Percentiles rank a stretch among this genome's conserved stretches.
Evolutionary conservation across 441 rosid species (phyloP).

Genomic region (Dalechampia spathulata): DNA sequence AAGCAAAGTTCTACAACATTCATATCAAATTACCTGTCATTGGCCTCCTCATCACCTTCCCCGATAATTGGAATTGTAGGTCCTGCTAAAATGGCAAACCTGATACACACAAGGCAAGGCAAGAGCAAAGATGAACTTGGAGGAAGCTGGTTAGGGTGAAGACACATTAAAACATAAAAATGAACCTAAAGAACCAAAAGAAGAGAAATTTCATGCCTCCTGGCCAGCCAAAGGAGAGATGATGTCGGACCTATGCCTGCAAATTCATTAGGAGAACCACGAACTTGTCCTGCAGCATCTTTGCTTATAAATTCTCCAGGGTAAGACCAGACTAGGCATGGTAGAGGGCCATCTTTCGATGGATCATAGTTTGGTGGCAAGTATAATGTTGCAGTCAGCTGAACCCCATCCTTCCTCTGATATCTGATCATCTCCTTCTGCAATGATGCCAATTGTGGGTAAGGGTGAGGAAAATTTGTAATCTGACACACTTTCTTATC

Average conservation of each 20-base stretch:
- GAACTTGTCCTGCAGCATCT: slow-evolving; percentile 98
- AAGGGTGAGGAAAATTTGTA: slow-evolving; percentile 90
- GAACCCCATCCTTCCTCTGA: slow-evolving; percentile 93
- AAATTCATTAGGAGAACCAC: slow-evolving; percentile 98
- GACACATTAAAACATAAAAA: slow-evolving; percentile 12
- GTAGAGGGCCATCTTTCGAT: slow-evolving; percentile 84
- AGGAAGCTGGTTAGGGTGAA: slow-evolving; percentile 9
- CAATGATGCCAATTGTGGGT: slow-evolving; percentile 87
- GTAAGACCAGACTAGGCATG: slow-evolving; percentile 92
- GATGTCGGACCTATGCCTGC: slow-evolving; percentile 93
- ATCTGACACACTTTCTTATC: slow-evolving; percentile 70
- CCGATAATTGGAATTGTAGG: slow-evolving; percentile 97
- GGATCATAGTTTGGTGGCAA: slow-evolving; percentile 91
- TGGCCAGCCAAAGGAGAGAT: slow-evolving; percentile 94
- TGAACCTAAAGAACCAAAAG: slow-evolving; percentile 6
- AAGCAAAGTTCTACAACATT: slow-evolving; percentile 1
- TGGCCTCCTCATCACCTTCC: slow-evolving; percentile 94
- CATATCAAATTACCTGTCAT: slow-evolving; percentile 59
- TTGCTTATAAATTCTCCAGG: slow-evolving; percentile 99
- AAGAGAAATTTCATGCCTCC: slow-evolving; percentile 49
- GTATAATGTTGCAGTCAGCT: slow-evolving; percentile 89
- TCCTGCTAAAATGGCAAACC: slow-evolving; percentile 92
- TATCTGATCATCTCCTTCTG: slow-evolving; percentile 97
- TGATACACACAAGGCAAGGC: slow-evolving; percentile 22
- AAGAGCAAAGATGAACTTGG: slow-evolving; percentile 12